Conservation (phyloP, 805 yeast species). For the Candida hispaniensis region DNA sequence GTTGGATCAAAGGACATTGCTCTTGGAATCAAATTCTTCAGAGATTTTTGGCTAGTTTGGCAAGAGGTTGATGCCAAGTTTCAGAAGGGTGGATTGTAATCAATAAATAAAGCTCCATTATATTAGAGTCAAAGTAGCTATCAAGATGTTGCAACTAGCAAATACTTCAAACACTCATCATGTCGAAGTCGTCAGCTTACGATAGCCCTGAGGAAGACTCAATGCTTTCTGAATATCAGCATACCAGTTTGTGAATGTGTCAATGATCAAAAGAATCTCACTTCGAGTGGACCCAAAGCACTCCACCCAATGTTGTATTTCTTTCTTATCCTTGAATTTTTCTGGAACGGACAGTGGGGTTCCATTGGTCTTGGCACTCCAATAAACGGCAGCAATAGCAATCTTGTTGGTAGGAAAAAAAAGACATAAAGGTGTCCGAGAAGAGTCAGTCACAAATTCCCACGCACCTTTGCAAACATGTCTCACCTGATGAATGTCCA, state of each 20-base stretch:
- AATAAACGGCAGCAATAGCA: slow-evolving; percentile 33
- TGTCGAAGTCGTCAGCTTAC: neutral
- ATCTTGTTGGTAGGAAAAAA: slow-evolving; percentile 26
- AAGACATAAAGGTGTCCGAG: slow-evolving; percentile 30
- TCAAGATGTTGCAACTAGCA: too few relatives aligned
- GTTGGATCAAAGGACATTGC: slow-evolving; percentile 68
- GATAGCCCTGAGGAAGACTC: slow-evolving; percentile 2
- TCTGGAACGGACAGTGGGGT: slow-evolving; percentile 12
- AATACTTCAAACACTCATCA: neutral
- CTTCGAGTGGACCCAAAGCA: slow-evolving; percentile 12
- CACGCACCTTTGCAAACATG: slow-evolving; percentile 26
- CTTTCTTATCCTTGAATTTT: slow-evolving; percentile 11
- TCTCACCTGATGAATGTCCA: slow-evolving; percentile 20
- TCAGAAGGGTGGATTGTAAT: slow-evolving; percentile 18
- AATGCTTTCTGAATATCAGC: slow-evolving; percentile 5
- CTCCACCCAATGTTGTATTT: slow-evolving; percentile 15
- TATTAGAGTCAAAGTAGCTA: too few relatives aligned
- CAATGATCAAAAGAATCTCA: slow-evolving; percentile 11
- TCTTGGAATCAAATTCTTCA: slow-evolving; percentile 57
- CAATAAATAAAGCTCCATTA: too few relatives aligned
- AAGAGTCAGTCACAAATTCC: slow-evolving; percentile 33
- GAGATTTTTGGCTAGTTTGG: slow-evolving; percentile 58
- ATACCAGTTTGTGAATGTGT: slow-evolving; percentile 12
- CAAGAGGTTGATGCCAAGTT: slow-evolving; percentile 33
- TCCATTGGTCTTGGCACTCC: slow-evolving; percentile 24